Percentiles rank a stretch among this genome's conserved stretches.
phyloP scores from a whole-genome alignment of 2,329 filamentous ascomycete genomes.

The Cryphonectria naterciae region DNA sequence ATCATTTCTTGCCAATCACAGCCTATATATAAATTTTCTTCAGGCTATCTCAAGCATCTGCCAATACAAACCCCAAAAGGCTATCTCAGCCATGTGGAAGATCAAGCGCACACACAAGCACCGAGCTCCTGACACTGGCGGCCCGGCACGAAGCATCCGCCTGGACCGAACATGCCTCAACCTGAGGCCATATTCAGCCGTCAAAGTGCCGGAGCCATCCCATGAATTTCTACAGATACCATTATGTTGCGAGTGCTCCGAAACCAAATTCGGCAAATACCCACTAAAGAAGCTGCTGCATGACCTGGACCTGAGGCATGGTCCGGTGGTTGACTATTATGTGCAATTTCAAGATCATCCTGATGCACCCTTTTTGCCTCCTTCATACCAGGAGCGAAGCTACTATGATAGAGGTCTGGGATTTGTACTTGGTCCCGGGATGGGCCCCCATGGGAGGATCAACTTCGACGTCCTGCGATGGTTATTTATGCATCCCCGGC shows the following conservation, averaged over 20 bases:
- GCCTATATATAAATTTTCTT: no score
- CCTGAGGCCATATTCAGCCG: background rate
- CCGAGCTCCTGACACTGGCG: background rate
- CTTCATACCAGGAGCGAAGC: background rate
- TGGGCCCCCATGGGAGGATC: background rate
- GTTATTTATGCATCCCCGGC: background rate
- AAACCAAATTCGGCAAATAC: background rate
- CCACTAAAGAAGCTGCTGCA: background rate
- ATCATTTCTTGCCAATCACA: background rate
- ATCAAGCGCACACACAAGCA: background rate
- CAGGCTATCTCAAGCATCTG: no score
- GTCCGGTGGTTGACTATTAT: background rate
- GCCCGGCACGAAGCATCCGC: background rate
- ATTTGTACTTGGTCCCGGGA: background rate
- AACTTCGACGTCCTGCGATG: background rate
- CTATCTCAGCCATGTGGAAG: background rate
- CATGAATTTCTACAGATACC: background rate
- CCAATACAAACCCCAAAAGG: background rate
- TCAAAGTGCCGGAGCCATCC: background rate
- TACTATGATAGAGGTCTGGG: background rate
- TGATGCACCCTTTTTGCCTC: no score
- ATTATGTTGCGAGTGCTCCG: background rate
- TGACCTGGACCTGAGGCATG: no score
- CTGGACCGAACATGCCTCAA: background rate
- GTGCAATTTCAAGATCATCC: background rate